Base-by-base conservation (phyloP, 176 grass and related monocot species). In the Tillandsia fasciculata region DNA sequence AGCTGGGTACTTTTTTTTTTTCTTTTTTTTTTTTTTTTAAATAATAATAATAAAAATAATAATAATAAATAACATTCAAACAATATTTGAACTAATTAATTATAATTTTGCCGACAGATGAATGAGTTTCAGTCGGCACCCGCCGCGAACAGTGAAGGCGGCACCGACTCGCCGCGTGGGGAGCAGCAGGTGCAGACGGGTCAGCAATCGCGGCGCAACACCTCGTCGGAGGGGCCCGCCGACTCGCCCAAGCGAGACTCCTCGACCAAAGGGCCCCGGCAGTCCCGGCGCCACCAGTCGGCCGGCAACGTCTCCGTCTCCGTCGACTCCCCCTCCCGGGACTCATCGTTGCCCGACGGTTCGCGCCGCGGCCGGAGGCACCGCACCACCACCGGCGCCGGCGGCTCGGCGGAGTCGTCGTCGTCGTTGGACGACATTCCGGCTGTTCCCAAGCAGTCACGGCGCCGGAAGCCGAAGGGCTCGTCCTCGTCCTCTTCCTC, bases 1-100 rank as follows among this genome's bases (percentile, higher is more conserved):
- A 82, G 65, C 80, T 91, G 88, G 88, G 88, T 96, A 84, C 10
- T 20, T 20, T 20, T 20, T 24, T 24, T 24, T 24, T 1, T 24
- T 24, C 1, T 1, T 15, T 12, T 54, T 12, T 12, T 12, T 15
- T 13, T 54, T 54, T 2, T 54, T 13, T 12, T 13, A n/a, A n/a
- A n/a, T 12, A 54, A 3, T 5, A 53, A 53, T 1, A 53, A 53
- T 4, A 53, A 53, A 0, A 11, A 53, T 1, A 1, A 9, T 53
- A 53, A 20, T 20, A 20, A 20, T 20, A 20, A 20, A 20, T 20
- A 20, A 20, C 15, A 54, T 54, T 54, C 9, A 54, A 54, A 54
- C 15, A 54, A 2, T 54, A 54, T 13, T 10, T 42, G 29, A 47
- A 12, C 23, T 52, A 3, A 12, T 51, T 13, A 52, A 48, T 13